These are phyloP conservation scores for Leptomonas seymouri DNA, from an alignment of 208 protist species.

Conservation along the genomic window DNA sequence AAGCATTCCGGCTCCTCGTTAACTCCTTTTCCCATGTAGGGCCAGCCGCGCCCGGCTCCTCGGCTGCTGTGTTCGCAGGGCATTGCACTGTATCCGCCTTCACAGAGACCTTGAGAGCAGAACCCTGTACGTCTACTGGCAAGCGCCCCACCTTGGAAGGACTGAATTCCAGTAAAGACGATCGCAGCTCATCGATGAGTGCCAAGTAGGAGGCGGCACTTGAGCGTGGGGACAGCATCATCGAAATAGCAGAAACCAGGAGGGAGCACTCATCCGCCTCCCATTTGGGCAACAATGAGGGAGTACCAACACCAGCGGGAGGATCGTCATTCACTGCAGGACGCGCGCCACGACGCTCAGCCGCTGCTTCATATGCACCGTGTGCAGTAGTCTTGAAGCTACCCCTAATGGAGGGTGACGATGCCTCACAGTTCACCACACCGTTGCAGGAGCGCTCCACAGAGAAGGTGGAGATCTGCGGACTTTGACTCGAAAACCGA, in stretches of 20 bases:
- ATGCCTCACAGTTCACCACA: neutral
- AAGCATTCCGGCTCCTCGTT: neutral
- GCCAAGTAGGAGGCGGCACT: constrained; percentile 12
- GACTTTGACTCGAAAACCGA: constrained; percentile 67
- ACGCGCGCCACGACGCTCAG: too few species aligned
- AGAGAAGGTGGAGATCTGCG: constrained; percentile 46
- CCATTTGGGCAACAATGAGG: too few species aligned
- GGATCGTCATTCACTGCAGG: too few species aligned
- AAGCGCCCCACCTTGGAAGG: neutral
- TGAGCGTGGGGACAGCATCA: constrained; percentile 2
- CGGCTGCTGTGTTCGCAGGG: neutral
- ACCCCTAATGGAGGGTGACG: neutral
- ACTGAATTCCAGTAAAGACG: neutral
- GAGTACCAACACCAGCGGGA: too few species aligned
- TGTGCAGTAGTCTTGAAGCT: neutral
- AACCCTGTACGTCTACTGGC: neutral
- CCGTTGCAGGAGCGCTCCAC: constrained; percentile 31
- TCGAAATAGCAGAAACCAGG: neutral
- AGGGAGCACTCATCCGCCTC: neutral
- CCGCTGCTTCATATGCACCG: too few species aligned
- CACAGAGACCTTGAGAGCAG: neutral
- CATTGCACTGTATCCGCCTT: neutral
- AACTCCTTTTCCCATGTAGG: neutral
- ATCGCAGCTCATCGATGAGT: constrained; percentile 1
- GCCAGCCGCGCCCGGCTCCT: neutral